Evolutionary conservation across 257 asterid genomes (phyloP).

Genomic region (Salvia splendens): DNA sequence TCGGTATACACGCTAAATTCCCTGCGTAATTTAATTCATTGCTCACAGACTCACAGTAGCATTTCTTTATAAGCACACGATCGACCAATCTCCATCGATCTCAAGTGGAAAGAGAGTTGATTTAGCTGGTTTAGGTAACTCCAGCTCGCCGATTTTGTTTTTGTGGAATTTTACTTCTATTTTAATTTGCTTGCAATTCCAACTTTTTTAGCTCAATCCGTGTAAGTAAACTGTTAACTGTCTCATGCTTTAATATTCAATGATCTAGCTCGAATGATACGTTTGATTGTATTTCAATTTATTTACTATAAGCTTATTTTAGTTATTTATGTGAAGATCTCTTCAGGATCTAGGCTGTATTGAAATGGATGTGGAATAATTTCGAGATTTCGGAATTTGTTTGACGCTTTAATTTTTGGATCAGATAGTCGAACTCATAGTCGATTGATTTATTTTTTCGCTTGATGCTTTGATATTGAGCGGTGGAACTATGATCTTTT

Average conservation of each 20-base stretch:
- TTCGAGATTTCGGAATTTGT: conserved; percentile 23
- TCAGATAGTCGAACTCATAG: conserved; percentile 17
- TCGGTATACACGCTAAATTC: background rate
- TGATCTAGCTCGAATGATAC: conserved; percentile 1
- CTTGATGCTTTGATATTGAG: conserved; percentile 16
- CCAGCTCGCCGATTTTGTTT: background rate
- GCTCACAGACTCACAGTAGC: conserved; percentile 1
- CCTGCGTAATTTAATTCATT: background rate
- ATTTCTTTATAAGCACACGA: conserved; percentile 16
- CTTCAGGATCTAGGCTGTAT: conserved; percentile 29
- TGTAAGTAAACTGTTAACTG: conserved; percentile 18
- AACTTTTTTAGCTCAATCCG: conserved; percentile 4
- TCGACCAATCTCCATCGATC: conserved; percentile 25
- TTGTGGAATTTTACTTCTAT: conserved; percentile 9
- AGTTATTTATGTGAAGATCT: conserved; percentile 19
- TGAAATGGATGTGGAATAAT: background rate
- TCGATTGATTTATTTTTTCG: background rate
- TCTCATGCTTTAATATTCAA: too few species aligned
- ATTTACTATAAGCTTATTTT: conserved; percentile 17
- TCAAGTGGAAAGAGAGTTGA: conserved; percentile 18
- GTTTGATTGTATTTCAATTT: conserved; percentile 21
- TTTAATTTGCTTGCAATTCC: conserved; percentile 19
- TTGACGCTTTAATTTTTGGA: conserved; percentile 21
- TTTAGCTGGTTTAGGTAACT: conserved; percentile 33
- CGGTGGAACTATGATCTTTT: conserved; percentile 1